Percentiles rank a stretch among this genome's conserved stretches.
Conservation (phyloP, 73 alveolate species). For the Tetrahymena elliotti region DNA sequence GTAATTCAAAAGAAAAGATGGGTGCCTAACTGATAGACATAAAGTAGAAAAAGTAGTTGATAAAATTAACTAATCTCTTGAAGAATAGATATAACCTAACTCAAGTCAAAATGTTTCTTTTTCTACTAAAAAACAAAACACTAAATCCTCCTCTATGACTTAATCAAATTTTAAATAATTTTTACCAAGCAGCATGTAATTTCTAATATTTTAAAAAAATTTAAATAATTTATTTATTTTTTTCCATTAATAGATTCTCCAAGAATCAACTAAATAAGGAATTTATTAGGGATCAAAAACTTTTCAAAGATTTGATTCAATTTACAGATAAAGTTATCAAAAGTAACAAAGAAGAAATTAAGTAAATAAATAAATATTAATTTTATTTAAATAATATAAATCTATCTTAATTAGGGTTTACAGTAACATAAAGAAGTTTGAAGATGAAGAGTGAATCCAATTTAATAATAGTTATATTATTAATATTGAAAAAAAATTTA, state of each 20-base stretch:
- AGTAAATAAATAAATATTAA: background rate
- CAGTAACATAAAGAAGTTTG: background rate
- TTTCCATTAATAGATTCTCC: background rate
- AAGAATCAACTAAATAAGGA: background rate
- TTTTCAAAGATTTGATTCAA: background rate
- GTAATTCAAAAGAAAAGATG: background rate
- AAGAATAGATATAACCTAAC: background rate
- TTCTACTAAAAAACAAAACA: background rate
- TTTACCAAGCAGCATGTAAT: background rate
- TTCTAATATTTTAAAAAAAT: background rate
- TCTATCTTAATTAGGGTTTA: background rate
- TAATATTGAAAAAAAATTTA: too few relatives aligned
- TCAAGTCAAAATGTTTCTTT: background rate
- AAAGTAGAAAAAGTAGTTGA: background rate
- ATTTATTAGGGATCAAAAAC: background rate
- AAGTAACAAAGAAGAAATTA: background rate
- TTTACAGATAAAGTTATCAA: background rate
- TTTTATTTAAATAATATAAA: background rate
- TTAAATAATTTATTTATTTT: too few relatives aligned
- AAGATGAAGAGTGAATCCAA: background rate
- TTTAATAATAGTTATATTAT: background rate
- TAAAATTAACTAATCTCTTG: background rate
- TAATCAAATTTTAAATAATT: background rate
- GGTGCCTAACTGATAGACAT: background rate
- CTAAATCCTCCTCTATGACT: background rate